Base-by-base conservation (phyloP, 768 basidiomycete genomes). In the Leccinum rimulosum region DNA sequence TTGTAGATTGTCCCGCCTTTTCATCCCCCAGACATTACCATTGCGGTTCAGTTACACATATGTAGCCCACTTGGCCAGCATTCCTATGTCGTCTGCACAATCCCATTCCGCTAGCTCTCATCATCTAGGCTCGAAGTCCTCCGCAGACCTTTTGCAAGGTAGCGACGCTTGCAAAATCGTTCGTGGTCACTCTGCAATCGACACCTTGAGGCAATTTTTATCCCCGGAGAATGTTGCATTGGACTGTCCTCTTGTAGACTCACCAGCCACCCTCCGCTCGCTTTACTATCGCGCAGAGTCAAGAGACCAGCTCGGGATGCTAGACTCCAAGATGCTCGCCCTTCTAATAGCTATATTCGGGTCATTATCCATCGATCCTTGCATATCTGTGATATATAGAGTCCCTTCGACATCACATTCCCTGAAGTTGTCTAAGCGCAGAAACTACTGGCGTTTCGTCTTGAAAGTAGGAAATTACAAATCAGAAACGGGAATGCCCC, bases 381-480 rank as follows among this genome's bases (percentile, higher is more conserved):
- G 54, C 35, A 63, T 55, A 47, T 59, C 61, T 57, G 70, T 64
- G 62, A 62, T 68, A 59, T 73, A 74, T 59, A 63, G 61, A 33
- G 55, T 66, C 28, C 62, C 70, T 35, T 66, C 79, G 25, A 66
- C 73, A 14, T 64, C 70, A 14, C 68, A 65, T 54, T n/a, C 68
- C 27, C 68, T 76, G 27, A 59, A 58, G 4, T 54, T 59, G n/a
- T 57, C 60, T 27, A 52, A 28, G 14, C 54, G 19, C 36, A 66
- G 68, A 50, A 65, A 72, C 7, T 77, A 82, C 64, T 88, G 86
- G 87, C 43, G 73, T 15, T 76, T 85, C 52, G 69, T 86, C 11
- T 51, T 77, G 49, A 73, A 76, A 54, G 63, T 87, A 11, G 76
- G 75, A 9, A 69, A 66, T 36, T 79, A 81, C 64, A 86, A 85